Evolutionary conservation across 331 rosid genomes (phyloP).

Genomic region (Rosa hybrid): DNA sequence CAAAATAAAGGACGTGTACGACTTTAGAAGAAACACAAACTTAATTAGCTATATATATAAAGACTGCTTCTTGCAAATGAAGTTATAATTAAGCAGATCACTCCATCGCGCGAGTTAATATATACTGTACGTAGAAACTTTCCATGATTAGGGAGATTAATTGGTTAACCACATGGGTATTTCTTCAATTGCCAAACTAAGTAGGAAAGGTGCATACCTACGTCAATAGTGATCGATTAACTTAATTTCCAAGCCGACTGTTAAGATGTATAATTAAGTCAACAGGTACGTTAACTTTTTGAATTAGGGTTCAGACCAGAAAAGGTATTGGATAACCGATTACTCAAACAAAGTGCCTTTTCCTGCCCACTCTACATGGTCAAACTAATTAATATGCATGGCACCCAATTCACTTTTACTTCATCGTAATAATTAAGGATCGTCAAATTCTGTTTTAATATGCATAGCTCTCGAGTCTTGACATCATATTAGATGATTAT

Average conservation of each 20-base stretch:
- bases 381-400: too few relatives aligned
- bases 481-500: too few relatives aligned
- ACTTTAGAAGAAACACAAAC: background rate
- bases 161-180: background rate
- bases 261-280: too few relatives aligned
- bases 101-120: background rate
- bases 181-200: background rate
- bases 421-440: too few relatives aligned
- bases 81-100: background rate
- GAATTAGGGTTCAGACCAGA: background rate
- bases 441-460: too few relatives aligned
- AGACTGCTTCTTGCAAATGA: background rate
- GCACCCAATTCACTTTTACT: too few relatives aligned
- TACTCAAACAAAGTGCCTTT: too few relatives aligned
- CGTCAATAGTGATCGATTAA: background rate
- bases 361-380: too few relatives aligned
- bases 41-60: background rate
- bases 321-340: too few relatives aligned
- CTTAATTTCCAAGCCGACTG: background rate
- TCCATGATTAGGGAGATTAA: background rate
- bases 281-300: too few relatives aligned
- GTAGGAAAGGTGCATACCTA: background rate
- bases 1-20: background rate
- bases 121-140: background rate
- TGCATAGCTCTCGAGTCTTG: too few relatives aligned